A percentile compares a stretch with the other conserved stretches of the same genome.
phyloP scores from a whole-genome alignment of 2,329 filamentous ascomycete genomes.

The Ophiostoma triangulosporum region DNA sequence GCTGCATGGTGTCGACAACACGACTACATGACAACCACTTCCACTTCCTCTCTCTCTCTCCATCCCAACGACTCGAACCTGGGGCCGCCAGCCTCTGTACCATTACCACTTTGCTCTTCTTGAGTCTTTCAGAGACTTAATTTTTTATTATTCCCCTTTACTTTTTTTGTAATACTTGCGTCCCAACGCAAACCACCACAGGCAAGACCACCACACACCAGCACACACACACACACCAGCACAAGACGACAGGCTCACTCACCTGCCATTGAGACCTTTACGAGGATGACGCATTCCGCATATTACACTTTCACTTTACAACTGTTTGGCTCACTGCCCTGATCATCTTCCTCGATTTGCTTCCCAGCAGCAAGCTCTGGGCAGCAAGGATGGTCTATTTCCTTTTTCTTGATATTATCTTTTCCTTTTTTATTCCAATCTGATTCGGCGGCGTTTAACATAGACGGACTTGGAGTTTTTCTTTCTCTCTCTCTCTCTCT shows the following conservation, averaged over 20 bases:
- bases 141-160: constrained; percentile 10
- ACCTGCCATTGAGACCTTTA: not conserved
- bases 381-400: constrained; percentile 3
- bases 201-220: not conserved
- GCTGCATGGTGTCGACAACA: not conserved
- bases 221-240: not conserved
- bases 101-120: constrained; percentile 3
- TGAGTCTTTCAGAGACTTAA: not conserved
- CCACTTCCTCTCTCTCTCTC: not conserved
- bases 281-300: constrained; percentile 12
- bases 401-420: not conserved
- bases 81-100: constrained; percentile 4
- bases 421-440: constrained; percentile 2
- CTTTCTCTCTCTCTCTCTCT: not conserved
- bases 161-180: constrained; percentile 22
- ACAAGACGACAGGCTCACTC: not conserved
- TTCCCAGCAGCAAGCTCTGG: constrained; percentile 17
- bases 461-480: constrained; percentile 10
- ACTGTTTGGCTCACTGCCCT: constrained; percentile 20
- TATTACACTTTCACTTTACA: not conserved
- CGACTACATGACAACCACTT: not conserved
- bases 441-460: constrained; percentile 9
- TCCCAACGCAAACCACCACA: constrained; percentile 7
- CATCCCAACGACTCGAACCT: not conserved
- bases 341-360: constrained; percentile 9